phyloP scores from a whole-genome alignment of 2,329 filamentous ascomycete species.

The Nannizziopsis barbatae region DNA sequence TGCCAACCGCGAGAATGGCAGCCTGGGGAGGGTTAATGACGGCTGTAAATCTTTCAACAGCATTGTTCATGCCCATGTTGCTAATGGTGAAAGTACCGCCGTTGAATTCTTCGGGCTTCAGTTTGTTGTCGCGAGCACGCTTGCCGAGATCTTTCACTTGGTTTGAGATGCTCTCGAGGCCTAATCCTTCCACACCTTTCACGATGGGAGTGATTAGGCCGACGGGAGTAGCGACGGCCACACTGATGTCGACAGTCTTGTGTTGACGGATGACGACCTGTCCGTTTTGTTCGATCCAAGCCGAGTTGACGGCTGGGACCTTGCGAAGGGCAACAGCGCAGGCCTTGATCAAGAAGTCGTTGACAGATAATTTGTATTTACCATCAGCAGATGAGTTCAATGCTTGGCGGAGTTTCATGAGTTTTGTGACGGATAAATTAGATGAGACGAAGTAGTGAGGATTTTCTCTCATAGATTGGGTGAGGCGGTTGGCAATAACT shows the following conservation, averaged over 20 bases:
- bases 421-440: conserved; percentile 82
- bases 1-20: conserved; percentile 87
- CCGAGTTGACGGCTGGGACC: conserved; percentile 91
- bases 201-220: conserved; percentile 98
- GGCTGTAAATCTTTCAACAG: conserved; percentile 92
- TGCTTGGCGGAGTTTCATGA: conserved; percentile 88
- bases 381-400: conserved; percentile 81
- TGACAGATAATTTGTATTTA: conserved; percentile 98
- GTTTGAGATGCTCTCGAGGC: conserved; percentile 75
- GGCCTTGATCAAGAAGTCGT: conserved; percentile 98
- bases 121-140: conserved; percentile 90
- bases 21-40: conserved; percentile 99
- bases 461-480: conserved; percentile 82
- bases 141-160: conserved; percentile 95
- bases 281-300: conserved; percentile 72
- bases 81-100: conserved; percentile 98
- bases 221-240: conserved; percentile 83
- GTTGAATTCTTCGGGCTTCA: conserved; percentile 99
- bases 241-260: conserved; percentile 86
- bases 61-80: conserved; percentile 99
- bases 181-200: conserved; percentile 73
- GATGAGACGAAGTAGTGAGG: conserved; percentile 97
- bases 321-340: conserved; percentile 79
- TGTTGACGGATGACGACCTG: conserved; percentile 76
- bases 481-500: conserved; percentile 84